Evolutionary conservation across 116 monocot genomes (phyloP).

Genomic region (Dioscorea cayenensis): DNA sequence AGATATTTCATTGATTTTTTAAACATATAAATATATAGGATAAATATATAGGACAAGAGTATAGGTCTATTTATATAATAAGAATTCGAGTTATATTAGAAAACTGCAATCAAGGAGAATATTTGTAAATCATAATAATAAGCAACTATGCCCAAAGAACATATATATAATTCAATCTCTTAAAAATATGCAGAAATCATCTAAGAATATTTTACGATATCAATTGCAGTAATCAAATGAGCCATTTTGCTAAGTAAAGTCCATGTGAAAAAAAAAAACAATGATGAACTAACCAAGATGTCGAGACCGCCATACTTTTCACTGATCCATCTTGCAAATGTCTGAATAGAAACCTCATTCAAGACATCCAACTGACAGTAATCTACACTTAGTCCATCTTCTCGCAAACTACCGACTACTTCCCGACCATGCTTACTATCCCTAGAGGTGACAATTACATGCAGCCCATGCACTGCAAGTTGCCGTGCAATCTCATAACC

Average conservation of each 20-base stretch:
- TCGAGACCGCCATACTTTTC: constrained; percentile 52
- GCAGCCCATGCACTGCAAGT: constrained; percentile 46
- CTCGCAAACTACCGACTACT: constrained; percentile 25
- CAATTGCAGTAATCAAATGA: neutral
- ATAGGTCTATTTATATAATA: too few species aligned
- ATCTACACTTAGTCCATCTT: constrained; percentile 32
- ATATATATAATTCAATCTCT: too few species aligned
- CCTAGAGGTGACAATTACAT: constrained; percentile 58
- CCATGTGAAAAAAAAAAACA: neutral
- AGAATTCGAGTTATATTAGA: too few species aligned
- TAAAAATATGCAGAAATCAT: too few species aligned
- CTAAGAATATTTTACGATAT: too few species aligned
- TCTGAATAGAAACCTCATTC: constrained; percentile 38
- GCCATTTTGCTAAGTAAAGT: neutral
- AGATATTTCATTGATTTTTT: too few species aligned
- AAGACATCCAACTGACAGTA: constrained; percentile 57
- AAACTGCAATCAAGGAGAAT: too few species aligned
- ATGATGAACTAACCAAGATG: constrained; percentile 46
- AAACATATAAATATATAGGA: too few species aligned
- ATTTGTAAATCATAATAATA: too few species aligned
- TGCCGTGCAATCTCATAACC: constrained; percentile 82
- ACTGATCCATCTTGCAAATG: constrained; percentile 44
- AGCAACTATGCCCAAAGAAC: too few species aligned
- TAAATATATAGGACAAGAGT: too few species aligned
- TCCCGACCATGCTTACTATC: constrained; percentile 33